Evolutionary conservation across 148 eudicot species (phyloP).

Genomic region (Chenopodium suecicum): DNA sequence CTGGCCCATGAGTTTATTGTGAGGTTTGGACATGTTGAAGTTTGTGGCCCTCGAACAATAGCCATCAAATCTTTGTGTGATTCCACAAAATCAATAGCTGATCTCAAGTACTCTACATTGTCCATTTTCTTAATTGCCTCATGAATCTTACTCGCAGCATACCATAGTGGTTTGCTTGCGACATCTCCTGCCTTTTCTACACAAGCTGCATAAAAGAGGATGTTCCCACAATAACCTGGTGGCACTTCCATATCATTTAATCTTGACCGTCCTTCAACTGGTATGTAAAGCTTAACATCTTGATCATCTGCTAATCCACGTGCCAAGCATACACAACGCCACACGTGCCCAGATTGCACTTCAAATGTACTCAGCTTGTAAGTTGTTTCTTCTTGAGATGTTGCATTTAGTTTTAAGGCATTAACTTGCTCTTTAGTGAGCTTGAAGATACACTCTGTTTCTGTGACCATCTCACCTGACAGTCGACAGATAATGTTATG

Average conservation of each 20-base stretch:
- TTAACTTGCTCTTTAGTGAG: slow-evolving; percentile 14
- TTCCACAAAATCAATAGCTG: slow-evolving; percentile 24
- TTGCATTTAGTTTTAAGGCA: slow-evolving; percentile 3
- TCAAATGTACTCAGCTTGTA: background rate
- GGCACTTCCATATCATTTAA: slow-evolving; percentile 9
- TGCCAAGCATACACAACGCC: background rate
- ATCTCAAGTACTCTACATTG: slow-evolving; percentile 22
- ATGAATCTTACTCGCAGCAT: slow-evolving; percentile 14
- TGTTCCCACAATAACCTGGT: slow-evolving; percentile 24
- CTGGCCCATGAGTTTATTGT: background rate
- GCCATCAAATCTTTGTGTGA: background rate
- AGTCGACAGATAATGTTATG: background rate
- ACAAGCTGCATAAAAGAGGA: slow-evolving; percentile 2
- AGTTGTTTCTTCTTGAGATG: slow-evolving; percentile 11
- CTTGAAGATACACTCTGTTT: slow-evolving; percentile 12
- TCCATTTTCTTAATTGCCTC: slow-evolving; percentile 19
- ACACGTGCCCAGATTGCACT: too few relatives aligned
- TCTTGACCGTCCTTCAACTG: slow-evolving; percentile 18
- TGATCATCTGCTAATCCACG: background rate
- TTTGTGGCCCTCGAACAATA: slow-evolving; percentile 11
- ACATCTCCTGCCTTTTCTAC: slow-evolving; percentile 1
- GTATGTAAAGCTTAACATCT: slow-evolving; percentile 5
- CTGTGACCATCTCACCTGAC: background rate
- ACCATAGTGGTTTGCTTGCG: slow-evolving; percentile 5
- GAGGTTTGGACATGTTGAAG: background rate